These are phyloP conservation scores for Heteromeles arbutifolia DNA, from an alignment of 306 rosid genomes.

Conservation along the genomic window DNA sequence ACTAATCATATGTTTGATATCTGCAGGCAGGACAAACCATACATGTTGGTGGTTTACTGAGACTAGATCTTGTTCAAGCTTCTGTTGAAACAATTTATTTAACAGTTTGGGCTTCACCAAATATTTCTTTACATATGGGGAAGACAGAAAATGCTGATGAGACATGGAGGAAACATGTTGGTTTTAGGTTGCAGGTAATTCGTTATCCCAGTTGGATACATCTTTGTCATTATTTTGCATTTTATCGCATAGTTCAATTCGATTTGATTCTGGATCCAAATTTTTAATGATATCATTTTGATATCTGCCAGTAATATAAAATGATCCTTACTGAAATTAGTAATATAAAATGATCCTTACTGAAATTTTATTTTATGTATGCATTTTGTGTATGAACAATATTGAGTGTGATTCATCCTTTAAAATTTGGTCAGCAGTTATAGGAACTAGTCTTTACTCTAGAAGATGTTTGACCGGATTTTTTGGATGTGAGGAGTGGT, in stretches of 20 bases:
- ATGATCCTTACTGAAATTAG: neutral
- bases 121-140: conserved; percentile 81
- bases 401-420: neutral
- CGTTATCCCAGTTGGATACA: neutral
- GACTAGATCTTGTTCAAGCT: conserved; percentile 71
- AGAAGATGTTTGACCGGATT: neutral
- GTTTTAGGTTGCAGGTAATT: conserved; percentile 76
- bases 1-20: conserved; percentile 8
- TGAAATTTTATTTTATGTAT: neutral
- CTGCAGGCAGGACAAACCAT: conserved; percentile 76
- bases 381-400: neutral
- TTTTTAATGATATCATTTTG: neutral
- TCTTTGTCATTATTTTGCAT: neutral
- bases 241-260: neutral
- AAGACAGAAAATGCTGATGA: conserved; percentile 88
- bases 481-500: neutral
- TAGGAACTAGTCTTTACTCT: neutral
- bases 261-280: neutral
- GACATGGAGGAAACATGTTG: conserved; percentile 75
- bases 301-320: neutral
- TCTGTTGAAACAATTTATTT: conserved; percentile 75
- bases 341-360: neutral
- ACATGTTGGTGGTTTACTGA: conserved; percentile 71
- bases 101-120: conserved; percentile 82
- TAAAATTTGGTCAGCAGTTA: neutral